phyloP scores from a whole-genome alignment of 306 rosid species.

The apple (Malus domestica) region ASM211411v1 NC_041798.1:35322501-35323000 shows the following conservation, averaged over 20 bases:
- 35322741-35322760: slow-evolving; percentile 56
- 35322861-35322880: slow-evolving; percentile 91
- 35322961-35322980: background rate
- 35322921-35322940: slow-evolving; percentile 11
- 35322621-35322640: slow-evolving; percentile 96
- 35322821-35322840: slow-evolving; percentile 85
- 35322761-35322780: slow-evolving; percentile 66
- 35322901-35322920: slow-evolving; percentile 22
- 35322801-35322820: slow-evolving; percentile 97
- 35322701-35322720: slow-evolving; percentile 68
- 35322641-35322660: slow-evolving; percentile 69
- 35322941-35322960: slow-evolving; percentile 1
- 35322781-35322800: slow-evolving; percentile 88
- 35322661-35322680: slow-evolving; percentile 56
- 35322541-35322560: slow-evolving; percentile 71
- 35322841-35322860: slow-evolving; percentile 99
- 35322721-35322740: slow-evolving; percentile 62
- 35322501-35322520: slow-evolving; percentile 98
- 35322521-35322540: slow-evolving; percentile 86
- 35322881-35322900: slow-evolving; percentile 63
- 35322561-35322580: slow-evolving; percentile 65
- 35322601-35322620: slow-evolving; percentile 81
- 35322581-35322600: slow-evolving; percentile 75
- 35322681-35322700: slow-evolving; percentile 65
- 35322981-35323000: slow-evolving; percentile 71